phyloP scores from a whole-genome alignment of 1,284 basidiomycete genomes.

The Afroboletus lepidellus region DNA sequence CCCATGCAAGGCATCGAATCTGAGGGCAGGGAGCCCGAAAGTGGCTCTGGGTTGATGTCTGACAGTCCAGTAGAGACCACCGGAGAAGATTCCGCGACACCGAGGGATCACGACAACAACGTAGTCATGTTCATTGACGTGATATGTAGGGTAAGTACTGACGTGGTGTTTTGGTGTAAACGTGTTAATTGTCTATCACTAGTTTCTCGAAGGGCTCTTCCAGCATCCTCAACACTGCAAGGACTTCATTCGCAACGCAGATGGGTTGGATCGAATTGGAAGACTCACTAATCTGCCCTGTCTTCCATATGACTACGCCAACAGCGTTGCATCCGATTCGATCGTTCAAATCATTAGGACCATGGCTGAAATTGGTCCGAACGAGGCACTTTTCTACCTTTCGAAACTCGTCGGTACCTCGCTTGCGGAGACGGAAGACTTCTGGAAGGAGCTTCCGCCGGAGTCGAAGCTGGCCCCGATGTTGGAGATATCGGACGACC shows the following conservation, averaged over 20 bases:
- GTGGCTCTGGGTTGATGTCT: constrained; percentile 28
- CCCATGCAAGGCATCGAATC: constrained; percentile 56
- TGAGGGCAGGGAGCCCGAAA: constrained; percentile 20
- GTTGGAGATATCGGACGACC: constrained; percentile 50
- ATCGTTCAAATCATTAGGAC: constrained; percentile 87
- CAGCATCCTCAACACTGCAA: constrained; percentile 87
- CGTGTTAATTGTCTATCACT: constrained; percentile 11
- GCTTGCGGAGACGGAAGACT: constrained; percentile 65
- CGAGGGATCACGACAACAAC: constrained; percentile 66
- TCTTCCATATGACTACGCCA: constrained; percentile 87
- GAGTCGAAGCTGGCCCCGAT: constrained; percentile 62
- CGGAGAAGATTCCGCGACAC: constrained; percentile 40
- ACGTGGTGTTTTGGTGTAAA: neutral
- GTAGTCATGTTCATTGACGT: constrained; percentile 77
- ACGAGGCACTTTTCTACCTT: constrained; percentile 73
- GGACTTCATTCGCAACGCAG: constrained; percentile 80
- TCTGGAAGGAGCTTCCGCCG: constrained; percentile 62
- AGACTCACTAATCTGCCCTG: constrained; percentile 82
- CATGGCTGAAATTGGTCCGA: constrained; percentile 84
- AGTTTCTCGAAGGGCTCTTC: constrained; percentile 94
- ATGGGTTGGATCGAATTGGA: constrained; percentile 77
- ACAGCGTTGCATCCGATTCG: constrained; percentile 78
- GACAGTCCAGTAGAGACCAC: constrained; percentile 25
- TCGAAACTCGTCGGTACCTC: constrained; percentile 72
- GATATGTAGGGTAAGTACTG: constrained; percentile 59